Conservation (phyloP, 768 basidiomycete species). For the Paxillus involutus region DNA sequence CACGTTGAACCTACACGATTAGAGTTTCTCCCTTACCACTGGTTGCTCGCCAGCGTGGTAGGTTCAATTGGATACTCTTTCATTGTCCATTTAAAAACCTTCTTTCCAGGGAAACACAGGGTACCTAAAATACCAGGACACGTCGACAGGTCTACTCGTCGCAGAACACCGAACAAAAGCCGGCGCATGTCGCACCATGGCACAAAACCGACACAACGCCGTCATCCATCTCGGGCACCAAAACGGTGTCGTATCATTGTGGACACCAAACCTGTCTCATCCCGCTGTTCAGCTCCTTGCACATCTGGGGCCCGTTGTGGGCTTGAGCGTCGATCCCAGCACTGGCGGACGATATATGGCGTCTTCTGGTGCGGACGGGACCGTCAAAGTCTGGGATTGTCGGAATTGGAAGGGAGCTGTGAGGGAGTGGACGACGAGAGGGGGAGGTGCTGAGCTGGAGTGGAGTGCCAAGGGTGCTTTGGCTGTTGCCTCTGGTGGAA, state of each 20-base stretch:
- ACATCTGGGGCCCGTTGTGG: conserved; percentile 83
- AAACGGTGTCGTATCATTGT: conserved; percentile 93
- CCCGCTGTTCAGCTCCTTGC: conserved; percentile 91
- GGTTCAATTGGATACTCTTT: conserved; percentile 27
- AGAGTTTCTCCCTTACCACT: conserved; percentile 95
- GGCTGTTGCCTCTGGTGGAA: conserved; percentile 79
- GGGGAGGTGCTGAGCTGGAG: conserved; percentile 65
- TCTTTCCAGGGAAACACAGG: conserved; percentile 75
- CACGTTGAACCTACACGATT: conserved; percentile 89
- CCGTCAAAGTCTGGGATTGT: conserved; percentile 95
- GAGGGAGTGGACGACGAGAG: conserved; percentile 73
- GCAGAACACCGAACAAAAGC: conserved; percentile 89
- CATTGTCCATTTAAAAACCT: neutral
- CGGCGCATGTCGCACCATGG: conserved; percentile 80
- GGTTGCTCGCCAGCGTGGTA: conserved; percentile 85
- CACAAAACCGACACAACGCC: conserved; percentile 91
- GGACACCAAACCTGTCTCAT: conserved; percentile 93
- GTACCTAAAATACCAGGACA: conserved; percentile 95
- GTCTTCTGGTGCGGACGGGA: conserved; percentile 83
- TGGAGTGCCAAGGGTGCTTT: conserved; percentile 88
- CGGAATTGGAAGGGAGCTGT: conserved; percentile 92
- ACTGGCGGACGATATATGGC: conserved; percentile 89
- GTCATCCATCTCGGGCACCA: conserved; percentile 94
- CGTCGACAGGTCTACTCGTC: conserved; percentile 86
- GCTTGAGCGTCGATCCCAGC: conserved; percentile 82